Evolutionary conservation across 192 early-diverging fungal species (phyloP).

Genomic region (Coemansia sp.): DNA sequence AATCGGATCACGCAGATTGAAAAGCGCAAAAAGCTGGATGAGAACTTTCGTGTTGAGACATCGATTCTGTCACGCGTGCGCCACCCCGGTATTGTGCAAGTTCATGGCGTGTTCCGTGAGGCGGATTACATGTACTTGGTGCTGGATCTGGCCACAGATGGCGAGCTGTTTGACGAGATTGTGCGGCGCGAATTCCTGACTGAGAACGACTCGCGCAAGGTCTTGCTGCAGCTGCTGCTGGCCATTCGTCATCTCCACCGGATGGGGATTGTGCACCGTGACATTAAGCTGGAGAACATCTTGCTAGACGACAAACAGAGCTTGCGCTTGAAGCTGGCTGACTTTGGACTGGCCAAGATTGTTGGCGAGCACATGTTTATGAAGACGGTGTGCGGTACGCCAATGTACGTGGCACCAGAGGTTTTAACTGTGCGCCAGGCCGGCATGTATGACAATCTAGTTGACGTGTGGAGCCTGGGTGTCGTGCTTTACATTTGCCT

Average conservation of each 20-base stretch:
- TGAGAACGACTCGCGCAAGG: constrained; percentile 74
- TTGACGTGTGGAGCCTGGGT: constrained; percentile 94
- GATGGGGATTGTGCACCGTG: constrained; percentile 69
- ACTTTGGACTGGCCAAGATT: constrained; percentile 94
- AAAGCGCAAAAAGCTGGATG: constrained; percentile 44
- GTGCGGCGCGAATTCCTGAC: constrained; percentile 69
- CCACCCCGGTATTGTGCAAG: constrained; percentile 49
- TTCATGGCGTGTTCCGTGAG: constrained; percentile 53
- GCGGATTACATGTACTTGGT: constrained; percentile 52
- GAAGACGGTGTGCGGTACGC: constrained; percentile 90
- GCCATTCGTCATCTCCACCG: constrained; percentile 74
- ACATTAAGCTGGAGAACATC: constrained; percentile 83
- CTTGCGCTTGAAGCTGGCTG: constrained; percentile 83
- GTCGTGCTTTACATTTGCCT: constrained; percentile 93
- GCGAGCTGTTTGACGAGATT: constrained; percentile 93
- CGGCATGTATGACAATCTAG: constrained; percentile 69
- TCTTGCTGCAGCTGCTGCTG: constrained; percentile 76
- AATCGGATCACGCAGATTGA: constrained; percentile 32
- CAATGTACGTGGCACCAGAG: constrained; percentile 89
- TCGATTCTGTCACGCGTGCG: constrained; percentile 52
- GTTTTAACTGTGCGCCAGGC: constrained; percentile 72
- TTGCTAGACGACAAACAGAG: constrained; percentile 59
- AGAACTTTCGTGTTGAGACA: constrained; percentile 50
- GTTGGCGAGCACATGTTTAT: constrained; percentile 67
- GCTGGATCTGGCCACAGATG: constrained; percentile 68